Evolutionary conservation across 768 basidiomycete genomes (phyloP), one percentile per base, ranked within the genome.

Genomic region (Tylopilus subfusipes): DNA sequence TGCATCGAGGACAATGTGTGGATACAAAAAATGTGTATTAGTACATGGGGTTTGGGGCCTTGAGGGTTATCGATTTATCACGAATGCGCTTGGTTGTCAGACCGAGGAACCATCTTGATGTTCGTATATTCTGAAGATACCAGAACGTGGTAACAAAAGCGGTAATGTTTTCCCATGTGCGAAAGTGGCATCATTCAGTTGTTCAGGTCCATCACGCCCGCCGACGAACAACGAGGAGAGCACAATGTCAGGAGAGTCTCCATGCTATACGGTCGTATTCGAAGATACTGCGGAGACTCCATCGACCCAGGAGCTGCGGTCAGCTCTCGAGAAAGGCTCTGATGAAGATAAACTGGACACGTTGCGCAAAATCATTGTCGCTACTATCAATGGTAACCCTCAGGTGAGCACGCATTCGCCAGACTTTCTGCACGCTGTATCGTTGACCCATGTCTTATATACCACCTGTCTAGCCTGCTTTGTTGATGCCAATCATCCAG

Each of bases 401-500:
- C 90, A 95, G 78, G 95, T 90, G 65, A 67, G 85, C 67, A 18
- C 29, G 44, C 50, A 8, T 18, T 33, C 11, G 25, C 29, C 22
- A 13, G 22, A 43, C 27, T 30, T 40, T 6, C 29, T 46, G 47
- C 33, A 42, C n/a, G 48, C 33, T 22, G 22, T 14, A 38, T 53
- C 10, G 18, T 36, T 31, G 22, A 31, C 39, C 62, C 12, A 58
- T 31, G 25, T 31, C 27, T 18, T 48, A 42, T 4, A 16, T 49
- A 16, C 25, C 8, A 38, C 47, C 8, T 14, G 48, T 21, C 21
- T 67, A 96, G 93, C 91, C 93, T n/a, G 75, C 83, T 49, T 72
- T 98, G 47, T 84, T 98, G 75, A 98, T 99, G 95, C 91, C 94
- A 7, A 88, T 98, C 72, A 98, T 99, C 62, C 97, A 99, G 82